phyloP scores from a whole-genome alignment of 192 early-diverging fungal genomes.

The Mortierella claussenii region DNA sequence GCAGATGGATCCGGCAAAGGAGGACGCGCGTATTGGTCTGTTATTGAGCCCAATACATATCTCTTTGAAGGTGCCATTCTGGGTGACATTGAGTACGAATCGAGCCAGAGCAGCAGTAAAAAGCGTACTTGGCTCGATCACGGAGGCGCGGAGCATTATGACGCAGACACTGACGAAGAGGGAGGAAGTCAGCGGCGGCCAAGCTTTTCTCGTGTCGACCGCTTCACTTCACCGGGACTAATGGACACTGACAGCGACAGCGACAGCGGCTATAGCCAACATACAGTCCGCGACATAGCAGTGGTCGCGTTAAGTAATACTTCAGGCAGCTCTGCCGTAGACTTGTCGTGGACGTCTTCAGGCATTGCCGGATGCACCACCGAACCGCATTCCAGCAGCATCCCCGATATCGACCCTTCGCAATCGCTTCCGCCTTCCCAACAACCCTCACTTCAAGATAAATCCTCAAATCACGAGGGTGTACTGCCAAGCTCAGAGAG shows the following conservation, averaged over 20 bases:
- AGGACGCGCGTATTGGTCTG: constrained; percentile 26
- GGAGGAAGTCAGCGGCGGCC: neutral
- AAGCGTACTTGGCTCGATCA: constrained; percentile 8
- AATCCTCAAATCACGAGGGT: no score
- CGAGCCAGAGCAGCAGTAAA: constrained; percentile 16
- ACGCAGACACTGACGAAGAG: constrained; percentile 18
- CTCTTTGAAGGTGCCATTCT: constrained; percentile 61
- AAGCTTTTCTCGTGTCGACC: neutral
- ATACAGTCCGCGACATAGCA: neutral
- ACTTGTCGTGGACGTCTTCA: neutral
- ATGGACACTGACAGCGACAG: constrained; percentile 13
- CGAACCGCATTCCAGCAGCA: constrained; percentile 4
- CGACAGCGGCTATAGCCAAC: constrained; percentile 7
- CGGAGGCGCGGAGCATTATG: constrained; percentile 6
- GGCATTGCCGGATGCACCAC: neutral
- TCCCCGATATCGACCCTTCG: neutral
- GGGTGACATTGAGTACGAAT: constrained; percentile 41
- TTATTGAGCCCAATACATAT: constrained; percentile 55
- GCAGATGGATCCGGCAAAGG: constrained; percentile 27
- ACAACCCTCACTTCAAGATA: neutral
- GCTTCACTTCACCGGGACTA: neutral
- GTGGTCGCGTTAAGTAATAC: neutral
- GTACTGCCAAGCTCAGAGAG: no score
- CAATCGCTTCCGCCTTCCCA: neutral
- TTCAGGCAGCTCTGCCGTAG: neutral